Evolutionary conservation across 768 basidiomycete species (phyloP).

Genomic region (Russula ochroleuca): DNA sequence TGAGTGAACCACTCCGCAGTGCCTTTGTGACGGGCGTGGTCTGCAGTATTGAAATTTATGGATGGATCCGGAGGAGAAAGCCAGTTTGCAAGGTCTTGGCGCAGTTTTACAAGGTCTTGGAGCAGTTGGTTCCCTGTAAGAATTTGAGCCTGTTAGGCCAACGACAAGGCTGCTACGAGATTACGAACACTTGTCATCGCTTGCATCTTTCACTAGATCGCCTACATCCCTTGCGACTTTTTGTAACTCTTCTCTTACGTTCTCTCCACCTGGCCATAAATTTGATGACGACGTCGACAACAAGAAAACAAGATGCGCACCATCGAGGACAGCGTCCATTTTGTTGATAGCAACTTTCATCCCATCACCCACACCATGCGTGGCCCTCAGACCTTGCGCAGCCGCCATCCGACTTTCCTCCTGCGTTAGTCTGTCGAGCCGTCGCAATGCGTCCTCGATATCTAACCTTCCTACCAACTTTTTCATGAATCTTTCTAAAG

Average conservation of each 20-base stretch:
- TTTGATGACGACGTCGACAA: too few relatives aligned
- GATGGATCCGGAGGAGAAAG: constrained; percentile 3
- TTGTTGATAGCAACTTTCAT: background rate
- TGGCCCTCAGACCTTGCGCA: background rate
- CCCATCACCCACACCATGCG: background rate
- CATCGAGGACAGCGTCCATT: background rate
- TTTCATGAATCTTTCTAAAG: background rate
- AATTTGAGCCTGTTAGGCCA: background rate
- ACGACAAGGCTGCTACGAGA: too few relatives aligned
- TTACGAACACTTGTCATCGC: too few relatives aligned
- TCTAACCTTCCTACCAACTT: background rate
- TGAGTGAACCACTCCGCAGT: constrained; percentile 2
- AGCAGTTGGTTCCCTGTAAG: background rate
- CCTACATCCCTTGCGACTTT: too few relatives aligned
- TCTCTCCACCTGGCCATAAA: too few relatives aligned
- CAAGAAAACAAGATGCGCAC: background rate
- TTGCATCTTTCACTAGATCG: too few relatives aligned
- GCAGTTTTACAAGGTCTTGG: too few relatives aligned
- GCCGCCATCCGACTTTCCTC: background rate
- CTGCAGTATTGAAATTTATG: background rate
- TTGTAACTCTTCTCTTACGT: too few relatives aligned
- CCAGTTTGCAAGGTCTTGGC: background rate
- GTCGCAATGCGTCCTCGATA: background rate
- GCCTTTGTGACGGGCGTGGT: background rate
- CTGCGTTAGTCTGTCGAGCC: background rate